These are phyloP conservation scores for Magnaporthales sp. DNA, from an alignment of 2,329 filamentous ascomycete genomes.

Conservation along the genomic window DNA sequence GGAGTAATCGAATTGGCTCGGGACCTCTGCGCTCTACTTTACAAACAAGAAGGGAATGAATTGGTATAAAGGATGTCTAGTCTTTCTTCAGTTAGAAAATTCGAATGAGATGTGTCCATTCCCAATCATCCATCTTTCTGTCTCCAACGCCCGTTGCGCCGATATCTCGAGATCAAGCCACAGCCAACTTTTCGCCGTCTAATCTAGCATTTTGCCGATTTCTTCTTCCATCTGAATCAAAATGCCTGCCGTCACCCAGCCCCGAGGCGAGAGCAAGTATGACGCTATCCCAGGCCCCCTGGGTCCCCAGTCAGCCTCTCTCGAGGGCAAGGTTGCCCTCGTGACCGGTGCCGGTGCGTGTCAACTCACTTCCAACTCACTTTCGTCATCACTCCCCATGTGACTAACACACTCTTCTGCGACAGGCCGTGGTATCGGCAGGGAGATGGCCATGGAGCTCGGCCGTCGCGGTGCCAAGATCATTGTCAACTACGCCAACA, in stretches of 20 bases:
- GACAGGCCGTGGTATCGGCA: conserved; percentile 47
- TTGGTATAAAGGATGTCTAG: background rate
- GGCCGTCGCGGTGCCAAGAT: conserved; percentile 24
- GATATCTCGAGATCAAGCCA: background rate
- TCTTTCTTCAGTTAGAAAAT: background rate
- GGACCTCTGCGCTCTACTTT: background rate
- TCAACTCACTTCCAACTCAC: background rate
- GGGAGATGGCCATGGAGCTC: conserved; percentile 44
- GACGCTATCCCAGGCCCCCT: conserved; percentile 23
- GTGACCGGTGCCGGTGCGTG: conserved; percentile 18
- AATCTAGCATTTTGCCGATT: background rate
- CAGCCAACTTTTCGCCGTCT: background rate
- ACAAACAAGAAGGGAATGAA: background rate
- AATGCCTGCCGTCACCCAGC: conserved; percentile 14
- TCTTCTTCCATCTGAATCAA: conserved; percentile 6
- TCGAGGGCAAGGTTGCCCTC: conserved; percentile 17
- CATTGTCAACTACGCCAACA: conserved; percentile 20
- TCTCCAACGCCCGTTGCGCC: background rate
- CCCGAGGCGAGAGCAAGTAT: conserved; percentile 17
- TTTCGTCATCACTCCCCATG: background rate
- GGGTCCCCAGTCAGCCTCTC: conserved; percentile 18
- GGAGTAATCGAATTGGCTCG: background rate
- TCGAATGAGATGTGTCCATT: background rate
- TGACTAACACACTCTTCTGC: background rate
- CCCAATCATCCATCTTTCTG: background rate